These are phyloP conservation scores for Ophiognomonia clavigignenti-juglandacearum DNA, from an alignment of 2,329 filamentous ascomycete species.

Conservation along the genomic window DNA sequence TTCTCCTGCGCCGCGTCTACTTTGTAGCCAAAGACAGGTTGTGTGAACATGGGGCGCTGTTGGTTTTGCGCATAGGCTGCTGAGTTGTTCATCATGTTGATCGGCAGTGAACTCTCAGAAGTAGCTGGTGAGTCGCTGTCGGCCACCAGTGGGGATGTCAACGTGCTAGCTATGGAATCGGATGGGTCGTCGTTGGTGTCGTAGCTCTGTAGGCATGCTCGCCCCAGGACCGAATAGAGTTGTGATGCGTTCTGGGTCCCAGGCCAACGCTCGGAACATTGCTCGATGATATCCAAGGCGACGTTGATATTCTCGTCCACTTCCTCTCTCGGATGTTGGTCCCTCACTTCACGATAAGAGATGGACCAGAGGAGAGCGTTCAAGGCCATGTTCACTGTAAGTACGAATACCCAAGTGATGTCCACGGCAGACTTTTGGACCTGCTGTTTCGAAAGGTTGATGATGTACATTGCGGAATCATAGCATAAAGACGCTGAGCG, in stretches of 20 bases:
- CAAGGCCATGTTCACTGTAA: slow-evolving; percentile 84
- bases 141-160: slow-evolving; percentile 43
- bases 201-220: slow-evolving; percentile 84
- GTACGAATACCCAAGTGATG: slow-evolving; percentile 89
- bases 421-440: slow-evolving; percentile 73
- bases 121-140: slow-evolving; percentile 42
- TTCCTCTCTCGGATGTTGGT: slow-evolving; percentile 65
- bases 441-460: slow-evolving; percentile 75
- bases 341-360: slow-evolving; percentile 79
- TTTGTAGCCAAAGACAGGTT: slow-evolving; percentile 54
- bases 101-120: slow-evolving; percentile 34
- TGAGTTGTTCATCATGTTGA: slow-evolving; percentile 23
- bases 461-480: slow-evolving; percentile 75
- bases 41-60: slow-evolving; percentile 34
- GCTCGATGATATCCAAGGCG: slow-evolving; percentile 72
- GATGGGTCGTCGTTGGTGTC: slow-evolving; percentile 49
- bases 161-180: slow-evolving; percentile 30
- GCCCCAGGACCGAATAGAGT: slow-evolving; percentile 80
- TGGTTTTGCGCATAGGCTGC: slow-evolving; percentile 24
- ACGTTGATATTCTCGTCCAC: slow-evolving; percentile 70
- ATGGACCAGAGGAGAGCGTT: slow-evolving; percentile 90
- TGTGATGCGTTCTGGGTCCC: slow-evolving; percentile 80
- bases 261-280: slow-evolving; percentile 85
- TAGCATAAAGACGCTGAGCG: slow-evolving; percentile 78
- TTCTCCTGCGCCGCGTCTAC: slow-evolving; percentile 52